Evolutionary conservation across 441 rosid genomes (phyloP), one percentile per base, ranked within the genome.

Genomic region (Populus hybrid): DNA sequence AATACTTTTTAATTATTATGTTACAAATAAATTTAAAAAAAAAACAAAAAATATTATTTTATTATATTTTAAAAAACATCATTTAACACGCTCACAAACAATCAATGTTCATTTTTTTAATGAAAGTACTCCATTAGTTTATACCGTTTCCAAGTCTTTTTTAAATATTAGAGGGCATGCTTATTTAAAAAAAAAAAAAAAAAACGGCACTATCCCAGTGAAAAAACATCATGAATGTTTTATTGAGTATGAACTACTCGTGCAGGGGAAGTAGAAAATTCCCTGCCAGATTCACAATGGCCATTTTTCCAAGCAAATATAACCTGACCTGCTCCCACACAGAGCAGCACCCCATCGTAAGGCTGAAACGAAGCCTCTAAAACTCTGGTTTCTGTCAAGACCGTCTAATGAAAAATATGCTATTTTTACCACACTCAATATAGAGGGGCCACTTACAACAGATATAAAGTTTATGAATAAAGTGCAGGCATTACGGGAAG

Each of bases 381-480:
- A 23, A 12, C 28, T 63, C 12, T 21, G 5, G 66, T 63, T 23
- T 4, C 66, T 10, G 5, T 11, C 50, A 11, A 40, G 50, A 40
- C 5, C 50, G 1, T 40, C 4, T 40, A 40, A 4, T 40, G 50
- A 40, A 40, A 3, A 46, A 3, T 4, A 57, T 57, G 23, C n/a
- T 7, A 21, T 10, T 8, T 63, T 12, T 6, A 10, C 4, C 57
- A 21, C 14, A 12, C n/a, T 46, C n/a, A 32, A 30, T 5, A 24
- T 4, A 26, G 65, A 18, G 1, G 14, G 38, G 40, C 42, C 65
- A 23, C 42, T 64, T 16, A 46, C 67, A 50, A 12, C 59, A 35
- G 21, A 3, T 23, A 64, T 59, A 26, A 74, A 79, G 42, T 70
- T 67, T 74, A 82, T 30, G 34, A 78, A 40, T 76, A 57, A 76